Conservation (phyloP, 2,329 filamentous ascomycete genomes). For the Mycosphaerella sp. region DNA sequence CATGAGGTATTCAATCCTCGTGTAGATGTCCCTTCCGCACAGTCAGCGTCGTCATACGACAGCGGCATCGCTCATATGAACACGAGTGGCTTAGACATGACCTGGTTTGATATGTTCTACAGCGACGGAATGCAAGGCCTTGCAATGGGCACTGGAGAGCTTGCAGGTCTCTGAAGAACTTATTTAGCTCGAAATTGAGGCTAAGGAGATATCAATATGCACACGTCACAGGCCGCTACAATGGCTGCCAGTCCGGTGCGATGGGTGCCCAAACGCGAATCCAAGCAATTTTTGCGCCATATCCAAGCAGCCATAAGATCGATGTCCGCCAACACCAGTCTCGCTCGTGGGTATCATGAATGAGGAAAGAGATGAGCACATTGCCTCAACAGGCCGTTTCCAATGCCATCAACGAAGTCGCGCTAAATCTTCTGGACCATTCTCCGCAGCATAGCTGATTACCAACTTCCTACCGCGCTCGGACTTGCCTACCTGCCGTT, state of each 20-base stretch:
- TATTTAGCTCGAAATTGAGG: not conserved
- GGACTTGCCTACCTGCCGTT: slow-evolving; percentile 1
- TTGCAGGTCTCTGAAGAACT: slow-evolving; percentile 1
- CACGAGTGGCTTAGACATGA: slow-evolving; percentile 15
- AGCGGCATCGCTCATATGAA: slow-evolving; percentile 16
- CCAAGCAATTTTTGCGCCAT: not conserved
- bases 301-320: not conserved
- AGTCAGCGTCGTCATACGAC: slow-evolving; percentile 13
- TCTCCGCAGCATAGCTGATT: slow-evolving; percentile 17
- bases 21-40: slow-evolving; percentile 5
- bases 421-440: slow-evolving; percentile 5
- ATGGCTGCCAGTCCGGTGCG: not conserved
- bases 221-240: too few relatives aligned
- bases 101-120: slow-evolving; percentile 24
- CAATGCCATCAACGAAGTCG: slow-evolving; percentile 2
- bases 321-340: slow-evolving; percentile 1
- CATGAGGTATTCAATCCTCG: slow-evolving; percentile 48
- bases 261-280: not conserved
- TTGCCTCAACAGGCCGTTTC: not conserved
- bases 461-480: slow-evolving; percentile 16
- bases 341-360: slow-evolving; percentile 8
- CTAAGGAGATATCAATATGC: not conserved
- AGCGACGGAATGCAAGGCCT: slow-evolving; percentile 13
- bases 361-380: not conserved
- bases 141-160: slow-evolving; percentile 3